Percentiles rank a stretch among this genome's conserved stretches.
These are phyloP conservation scores for Termitomyces sp. DNA, from an alignment of 1,284 basidiomycete genomes.

Conservation along the genomic window DNA sequence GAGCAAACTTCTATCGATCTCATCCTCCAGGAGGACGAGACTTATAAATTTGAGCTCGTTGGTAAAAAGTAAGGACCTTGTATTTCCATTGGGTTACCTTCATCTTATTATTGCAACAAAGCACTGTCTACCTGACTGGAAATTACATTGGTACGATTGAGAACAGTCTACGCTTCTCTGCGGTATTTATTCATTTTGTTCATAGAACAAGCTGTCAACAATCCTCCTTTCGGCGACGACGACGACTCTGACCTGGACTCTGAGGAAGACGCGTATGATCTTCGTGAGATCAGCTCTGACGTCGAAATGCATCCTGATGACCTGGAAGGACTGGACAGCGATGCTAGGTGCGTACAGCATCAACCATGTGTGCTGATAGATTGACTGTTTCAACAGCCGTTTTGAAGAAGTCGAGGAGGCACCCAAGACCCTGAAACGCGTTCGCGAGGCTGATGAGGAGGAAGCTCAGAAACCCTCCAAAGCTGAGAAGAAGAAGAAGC, in stretches of 20 bases:
- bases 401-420: conserved; percentile 57
- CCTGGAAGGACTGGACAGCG: conserved; percentile 48
- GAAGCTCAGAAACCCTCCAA: conserved; percentile 43
- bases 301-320: conserved; percentile 57
- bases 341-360: conserved; percentile 42
- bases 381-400: conserved; percentile 37
- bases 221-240: conserved; percentile 38
- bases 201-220: conserved; percentile 49
- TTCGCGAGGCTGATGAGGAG: conserved; percentile 50
- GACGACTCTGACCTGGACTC: conserved; percentile 41
- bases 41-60: conserved; percentile 66
- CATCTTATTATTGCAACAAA: conserved; percentile 25
- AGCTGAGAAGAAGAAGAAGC: conserved; percentile 59
- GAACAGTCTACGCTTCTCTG: conserved; percentile 12
- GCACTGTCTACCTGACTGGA: conserved; percentile 81
- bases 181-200: background rate
- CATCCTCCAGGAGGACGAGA: conserved; percentile 69
- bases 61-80: conserved; percentile 72
- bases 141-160: conserved; percentile 74
- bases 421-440: conserved; percentile 52
- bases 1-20: conserved; percentile 80
- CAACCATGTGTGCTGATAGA: no score
- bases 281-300: conserved; percentile 72
- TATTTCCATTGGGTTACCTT: conserved; percentile 10
- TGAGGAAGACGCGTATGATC: conserved; percentile 55